Evolutionary conservation across 2,329 filamentous ascomycete species (phyloP), one percentile per base, ranked within the genome.

Genomic region (Onygenales sp.): DNA sequence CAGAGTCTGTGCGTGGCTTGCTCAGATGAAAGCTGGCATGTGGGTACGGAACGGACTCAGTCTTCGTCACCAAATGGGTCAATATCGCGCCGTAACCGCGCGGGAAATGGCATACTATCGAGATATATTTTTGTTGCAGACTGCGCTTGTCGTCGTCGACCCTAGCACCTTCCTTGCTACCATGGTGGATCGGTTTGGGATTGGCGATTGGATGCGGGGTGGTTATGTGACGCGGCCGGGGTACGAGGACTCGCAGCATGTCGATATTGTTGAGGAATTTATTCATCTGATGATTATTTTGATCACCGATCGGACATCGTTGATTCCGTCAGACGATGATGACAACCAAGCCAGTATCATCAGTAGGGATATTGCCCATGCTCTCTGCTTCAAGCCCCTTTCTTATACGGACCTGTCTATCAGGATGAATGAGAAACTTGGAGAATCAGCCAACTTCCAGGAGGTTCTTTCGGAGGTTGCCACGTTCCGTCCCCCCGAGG

Each of bases 21-120:
- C 93, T 5, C 94, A 98, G 73, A 97, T 98, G 83, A 95, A 95
- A 69, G 90, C 92, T 14, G 89, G 90, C 50, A 95, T 97, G 84
- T 98, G 94, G 93, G 92, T 98, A 58, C 84, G 93, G 53, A 98
- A 98, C 66, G 93, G 93, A 2, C 89, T 98, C 65, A 97, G 92
- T 63, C 79, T 98, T 50, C 84, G 92, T 41, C 93, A 98, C 67
- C 93, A 98, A 70, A 93, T 94, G 67, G 87, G 87, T 51, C 93
- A 91, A 14, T 98, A 98, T 67, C 85, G 90, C 13, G 91, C 89
- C 42, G 89, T 96, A 11, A 83, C 84, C 9, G 89, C 94, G 63
- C 80, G 93, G 59, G 93, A 98, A 68, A 87, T 96, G 17, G 90
- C 89, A 1, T 92, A 96, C 64, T 92, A 96, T 63, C 83, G 93